Evolutionary conservation across 148 eudicot genomes (phyloP).

Genomic region (Polygonum aviculare): DNA sequence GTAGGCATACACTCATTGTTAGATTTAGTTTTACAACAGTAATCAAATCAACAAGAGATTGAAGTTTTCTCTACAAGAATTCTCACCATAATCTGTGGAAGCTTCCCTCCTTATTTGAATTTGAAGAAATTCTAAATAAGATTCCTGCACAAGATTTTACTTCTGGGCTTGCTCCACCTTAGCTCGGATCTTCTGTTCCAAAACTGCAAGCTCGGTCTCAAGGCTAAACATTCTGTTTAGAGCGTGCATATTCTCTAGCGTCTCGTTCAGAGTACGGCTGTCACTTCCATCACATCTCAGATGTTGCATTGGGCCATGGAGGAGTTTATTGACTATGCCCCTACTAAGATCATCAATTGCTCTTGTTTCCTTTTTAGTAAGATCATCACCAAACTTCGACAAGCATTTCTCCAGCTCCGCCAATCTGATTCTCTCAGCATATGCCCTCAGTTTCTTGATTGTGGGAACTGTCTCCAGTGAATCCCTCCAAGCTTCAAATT

Average conservation of each 20-base stretch:
- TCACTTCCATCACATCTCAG: constrained; percentile 93
- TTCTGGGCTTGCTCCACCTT: constrained; percentile 78
- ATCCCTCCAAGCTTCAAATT: constrained; percentile 94
- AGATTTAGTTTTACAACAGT: constrained; percentile 12
- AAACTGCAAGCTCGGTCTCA: constrained; percentile 74
- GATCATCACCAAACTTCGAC: constrained; percentile 67
- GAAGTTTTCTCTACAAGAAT: constrained; percentile 9
- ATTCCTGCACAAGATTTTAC: constrained; percentile 21
- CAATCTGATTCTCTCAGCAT: constrained; percentile 76
- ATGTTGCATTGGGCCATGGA: constrained; percentile 96
- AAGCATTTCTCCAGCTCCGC: constrained; percentile 83
- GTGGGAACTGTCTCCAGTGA: constrained; percentile 93
- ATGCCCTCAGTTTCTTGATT: constrained; percentile 82
- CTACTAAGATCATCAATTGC: constrained; percentile 86
- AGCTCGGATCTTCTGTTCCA: constrained; percentile 91
- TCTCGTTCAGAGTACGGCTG: constrained; percentile 67
- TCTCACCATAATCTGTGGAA: constrained; percentile 16
- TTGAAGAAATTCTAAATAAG: constrained; percentile 11
- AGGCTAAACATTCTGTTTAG: constrained; percentile 89
- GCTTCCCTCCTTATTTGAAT: constrained; percentile 37
- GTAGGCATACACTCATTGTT: constrained; percentile 18
- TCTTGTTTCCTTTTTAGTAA: constrained; percentile 55
- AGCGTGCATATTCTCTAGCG: constrained; percentile 93
- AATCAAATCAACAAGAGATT: constrained; percentile 18
- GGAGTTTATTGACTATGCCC: constrained; percentile 82